Conservation (phyloP, 1,284 basidiomycete species). For the Porogramme epimiltina region DNA sequence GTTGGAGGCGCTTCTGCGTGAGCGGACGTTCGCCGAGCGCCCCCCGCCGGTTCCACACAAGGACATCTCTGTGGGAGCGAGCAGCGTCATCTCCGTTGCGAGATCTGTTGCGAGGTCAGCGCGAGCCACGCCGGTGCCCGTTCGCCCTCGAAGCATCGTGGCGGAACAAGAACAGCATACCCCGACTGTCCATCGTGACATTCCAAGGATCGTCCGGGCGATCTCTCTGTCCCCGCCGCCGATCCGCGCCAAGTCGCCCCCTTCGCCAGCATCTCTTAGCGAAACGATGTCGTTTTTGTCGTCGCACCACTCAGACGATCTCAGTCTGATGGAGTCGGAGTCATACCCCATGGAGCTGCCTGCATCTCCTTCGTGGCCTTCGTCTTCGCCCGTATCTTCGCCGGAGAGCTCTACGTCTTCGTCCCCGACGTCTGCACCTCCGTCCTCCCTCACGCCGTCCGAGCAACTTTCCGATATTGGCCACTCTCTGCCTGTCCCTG, state of each 20-base stretch:
- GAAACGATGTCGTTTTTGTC: conserved; percentile 65
- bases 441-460: conserved; percentile 22
- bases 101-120: no score
- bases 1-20: conserved; percentile 47
- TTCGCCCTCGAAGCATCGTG: no score
- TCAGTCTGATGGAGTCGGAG: conserved; percentile 45
- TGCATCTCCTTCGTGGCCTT: conserved; percentile 32
- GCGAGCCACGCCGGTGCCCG: no score
- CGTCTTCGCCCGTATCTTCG: conserved; percentile 36
- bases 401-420: conserved; percentile 27
- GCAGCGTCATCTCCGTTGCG: conserved; percentile 17
- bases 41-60: conserved; percentile 38
- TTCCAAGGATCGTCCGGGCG: conserved; percentile 21
- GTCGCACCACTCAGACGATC: conserved; percentile 76
- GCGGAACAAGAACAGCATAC: no score
- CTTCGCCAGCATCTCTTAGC: conserved; percentile 50
- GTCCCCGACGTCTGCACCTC: conserved; percentile 27
- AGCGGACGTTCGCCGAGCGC: conserved; percentile 25
- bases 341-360: conserved; percentile 32
- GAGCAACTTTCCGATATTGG: conserved; percentile 20
- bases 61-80: conserved; percentile 45
- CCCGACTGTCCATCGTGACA: conserved; percentile 12
- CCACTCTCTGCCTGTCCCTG: conserved; percentile 6
- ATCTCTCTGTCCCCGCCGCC: conserved; percentile 46
- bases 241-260: conserved; percentile 29